Evolutionary conservation across 768 basidiomycete species (phyloP).

Genomic region (Mycena alexandri): DNA sequence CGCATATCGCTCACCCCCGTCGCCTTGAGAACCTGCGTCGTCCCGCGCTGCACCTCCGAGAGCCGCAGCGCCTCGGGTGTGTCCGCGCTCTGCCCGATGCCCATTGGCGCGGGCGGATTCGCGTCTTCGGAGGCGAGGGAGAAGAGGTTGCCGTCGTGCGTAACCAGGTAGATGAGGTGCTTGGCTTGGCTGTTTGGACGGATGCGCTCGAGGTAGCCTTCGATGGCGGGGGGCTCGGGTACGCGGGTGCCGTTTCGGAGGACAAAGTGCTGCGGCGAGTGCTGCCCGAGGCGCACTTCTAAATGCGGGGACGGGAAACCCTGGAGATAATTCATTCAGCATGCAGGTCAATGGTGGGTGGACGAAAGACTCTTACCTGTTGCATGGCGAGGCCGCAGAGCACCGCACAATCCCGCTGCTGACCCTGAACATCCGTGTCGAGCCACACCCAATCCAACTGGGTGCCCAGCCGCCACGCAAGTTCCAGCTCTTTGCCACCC

Average conservation of each 20-base stretch:
- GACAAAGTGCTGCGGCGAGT: conserved; percentile 65
- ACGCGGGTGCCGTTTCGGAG: conserved; percentile 63
- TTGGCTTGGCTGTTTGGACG: conserved; percentile 67
- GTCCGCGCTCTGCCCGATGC: conserved; percentile 49
- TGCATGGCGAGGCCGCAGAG: conserved; percentile 81
- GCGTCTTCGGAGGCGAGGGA: conserved; percentile 63
- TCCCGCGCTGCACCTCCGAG: conserved; percentile 72
- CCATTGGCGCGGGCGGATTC: conserved; percentile 80
- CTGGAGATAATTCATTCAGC: conserved; percentile 16
- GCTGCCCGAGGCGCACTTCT: conserved; percentile 82
- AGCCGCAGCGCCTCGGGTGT: conserved; percentile 57
- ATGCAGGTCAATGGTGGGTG: conserved; percentile 16
- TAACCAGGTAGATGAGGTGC: conserved; percentile 75
- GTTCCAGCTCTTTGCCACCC: conserved; percentile 70
- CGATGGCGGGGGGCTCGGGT: conserved; percentile 83
- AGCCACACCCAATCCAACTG: conserved; percentile 91
- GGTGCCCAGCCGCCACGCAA: conserved; percentile 83
- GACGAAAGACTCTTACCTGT: conserved; percentile 62
- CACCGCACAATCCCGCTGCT: conserved; percentile 76
- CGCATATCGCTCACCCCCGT: conserved; percentile 82
- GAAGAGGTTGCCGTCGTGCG: conserved; percentile 83
- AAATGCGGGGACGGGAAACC: conserved; percentile 60
- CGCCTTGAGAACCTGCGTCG: conserved; percentile 71
- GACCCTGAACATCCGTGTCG: conserved; percentile 73
- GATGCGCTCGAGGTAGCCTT: conserved; percentile 88